phyloP scores from a whole-genome alignment of 164 flowering plant species.

The Aristolochia contorta region DNA sequence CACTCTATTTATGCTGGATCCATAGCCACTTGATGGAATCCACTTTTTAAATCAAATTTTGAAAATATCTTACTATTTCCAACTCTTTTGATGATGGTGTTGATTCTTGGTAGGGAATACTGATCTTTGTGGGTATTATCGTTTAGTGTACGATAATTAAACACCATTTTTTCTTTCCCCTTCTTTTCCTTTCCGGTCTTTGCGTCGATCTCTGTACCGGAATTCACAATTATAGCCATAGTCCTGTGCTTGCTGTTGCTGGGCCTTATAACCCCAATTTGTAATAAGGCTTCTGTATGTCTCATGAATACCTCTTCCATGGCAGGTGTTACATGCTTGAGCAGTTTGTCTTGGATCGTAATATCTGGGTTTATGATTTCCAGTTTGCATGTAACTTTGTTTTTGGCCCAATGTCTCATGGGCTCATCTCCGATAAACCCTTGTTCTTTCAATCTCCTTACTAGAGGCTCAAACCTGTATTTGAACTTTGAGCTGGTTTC shows the following conservation, averaged over 20 bases:
- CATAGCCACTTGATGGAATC: no score
- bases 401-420: no score
- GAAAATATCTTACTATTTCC: slow-evolving; percentile 1
- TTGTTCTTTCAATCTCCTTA: no score
- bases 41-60: no score
- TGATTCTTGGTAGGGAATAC: no score
- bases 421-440: no score
- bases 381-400: neutral
- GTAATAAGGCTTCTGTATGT: no score
- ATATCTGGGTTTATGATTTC: slow-evolving; percentile 6
- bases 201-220: slow-evolving; percentile 3
- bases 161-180: slow-evolving; percentile 10
- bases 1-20: neutral
- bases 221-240: slow-evolving; percentile 1
- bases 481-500: no score
- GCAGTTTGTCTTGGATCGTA: neutral
- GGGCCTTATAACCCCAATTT: no score
- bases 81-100: neutral
- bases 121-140: no score
- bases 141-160: slow-evolving; percentile 4
- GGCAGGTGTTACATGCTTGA: slow-evolving; percentile 12
- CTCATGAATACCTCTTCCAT: no score
- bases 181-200: slow-evolving; percentile 1
- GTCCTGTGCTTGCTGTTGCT: slow-evolving; percentile 6
- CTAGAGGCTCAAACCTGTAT: no score